Base-by-base conservation (phyloP, 495 filamentous ascomycete species). In the Podospora sp. region DNA sequence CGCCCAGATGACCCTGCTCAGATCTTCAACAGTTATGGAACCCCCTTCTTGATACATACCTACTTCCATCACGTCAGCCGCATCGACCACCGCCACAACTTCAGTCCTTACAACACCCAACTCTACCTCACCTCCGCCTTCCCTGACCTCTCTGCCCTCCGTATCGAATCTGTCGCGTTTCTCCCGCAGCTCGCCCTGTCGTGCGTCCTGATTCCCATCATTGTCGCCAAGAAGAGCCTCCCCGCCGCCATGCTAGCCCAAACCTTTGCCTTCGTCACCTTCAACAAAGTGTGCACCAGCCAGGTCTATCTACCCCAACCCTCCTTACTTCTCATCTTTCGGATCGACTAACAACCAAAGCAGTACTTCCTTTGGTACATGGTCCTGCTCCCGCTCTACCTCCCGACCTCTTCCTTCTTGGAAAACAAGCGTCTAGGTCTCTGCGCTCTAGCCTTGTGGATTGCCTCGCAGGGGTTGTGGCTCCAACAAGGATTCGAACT, bases 331-430 rank as follows among this genome's bases (percentile, higher is more conserved):
- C 27, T 27, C 22, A 20, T 24, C 6, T 0, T 8, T 6, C 21
- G 5, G 8, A 6, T 12, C 8, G 18, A 20, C 60, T 67, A 55
- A 62, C 16, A n/a, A 55, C 2, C 26, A 1, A 65, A 4, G 20
- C 69, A 97, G 93, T 99, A 99, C 74, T 98, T 98, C 75, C 86
- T 99, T 65, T 99, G 95, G 95, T 97, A 99, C 77, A 87, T 96
- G 69, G 86, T 97, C 65, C 88, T 99, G 66, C 85, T 98, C 18
- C 94, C 95, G 0, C 89, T 97, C 52, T 96, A 98, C 75, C 87
- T 99, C 0, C 92, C 95, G 0, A 78, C 76, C 6, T 96, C 93
- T 0, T 90, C 89, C 1, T 83, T 98, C 14, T 78, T 96, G 1
- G 74, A 69, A 1, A 79, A 77, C 7, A 87, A 85, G 1, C 53